A percentile compares a stretch with the other conserved stretches of the same genome.
phyloP scores from a whole-genome alignment of 768 basidiomycete species.

The Lactarius indigo region DNA sequence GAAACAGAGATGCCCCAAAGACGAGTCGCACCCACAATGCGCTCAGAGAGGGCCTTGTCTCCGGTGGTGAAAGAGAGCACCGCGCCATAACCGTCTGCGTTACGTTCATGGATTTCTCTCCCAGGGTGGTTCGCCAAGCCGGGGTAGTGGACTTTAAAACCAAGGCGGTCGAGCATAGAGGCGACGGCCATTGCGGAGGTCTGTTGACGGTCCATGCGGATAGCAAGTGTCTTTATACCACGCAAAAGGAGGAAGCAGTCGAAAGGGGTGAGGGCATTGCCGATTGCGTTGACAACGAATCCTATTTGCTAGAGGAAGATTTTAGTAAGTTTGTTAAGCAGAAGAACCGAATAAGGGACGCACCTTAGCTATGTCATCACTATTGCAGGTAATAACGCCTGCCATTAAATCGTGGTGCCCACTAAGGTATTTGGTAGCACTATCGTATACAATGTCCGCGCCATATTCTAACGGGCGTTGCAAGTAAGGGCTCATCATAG shows the following conservation, averaged over 20 bases:
- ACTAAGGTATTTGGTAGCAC: constrained; percentile 94
- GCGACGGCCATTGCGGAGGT: constrained; percentile 79
- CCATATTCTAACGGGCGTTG: constrained; percentile 94
- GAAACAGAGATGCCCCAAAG: constrained; percentile 98
- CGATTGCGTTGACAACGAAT: constrained; percentile 89
- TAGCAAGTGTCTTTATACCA: constrained; percentile 92
- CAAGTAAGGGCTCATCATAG: constrained; percentile 99
- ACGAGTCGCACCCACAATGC: constrained; percentile 87
- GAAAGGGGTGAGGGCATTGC: constrained; percentile 92
- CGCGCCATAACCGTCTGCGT: constrained; percentile 88
- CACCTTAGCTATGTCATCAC: constrained; percentile 87
- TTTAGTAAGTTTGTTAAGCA: neutral
- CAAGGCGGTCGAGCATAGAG: constrained; percentile 75
- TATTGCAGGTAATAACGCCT: constrained; percentile 87
- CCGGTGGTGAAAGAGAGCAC: constrained; percentile 95
- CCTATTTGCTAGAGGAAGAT: constrained; percentile 61
- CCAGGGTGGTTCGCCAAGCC: constrained; percentile 81
- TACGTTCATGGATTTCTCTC: constrained; percentile 83
- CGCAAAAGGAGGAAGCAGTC: constrained; percentile 95
- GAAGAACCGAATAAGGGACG: constrained; percentile 24
- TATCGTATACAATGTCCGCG: constrained; percentile 96
- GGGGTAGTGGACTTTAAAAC: constrained; percentile 91
- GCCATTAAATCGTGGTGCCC: constrained; percentile 99
- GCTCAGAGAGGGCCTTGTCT: constrained; percentile 84
- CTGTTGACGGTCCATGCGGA: constrained; percentile 96